Percentiles rank a stretch among this genome's conserved stretches.
phyloP scores from a whole-genome alignment of 2,329 filamentous ascomycete species.

The Pseudopithomyces chartarum region DNA sequence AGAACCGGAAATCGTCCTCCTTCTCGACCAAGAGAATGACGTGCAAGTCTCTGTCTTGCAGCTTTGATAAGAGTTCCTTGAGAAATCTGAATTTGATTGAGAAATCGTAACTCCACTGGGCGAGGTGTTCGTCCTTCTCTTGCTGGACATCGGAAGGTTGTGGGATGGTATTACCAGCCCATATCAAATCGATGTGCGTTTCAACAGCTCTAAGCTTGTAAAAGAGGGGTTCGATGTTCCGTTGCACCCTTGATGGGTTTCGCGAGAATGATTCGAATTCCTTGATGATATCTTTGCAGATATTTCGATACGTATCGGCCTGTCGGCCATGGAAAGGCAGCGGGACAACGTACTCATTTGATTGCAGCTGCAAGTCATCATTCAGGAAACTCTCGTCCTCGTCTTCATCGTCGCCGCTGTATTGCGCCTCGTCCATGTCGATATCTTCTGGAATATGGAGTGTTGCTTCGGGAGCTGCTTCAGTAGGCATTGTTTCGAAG shows the following conservation, averaged over 20 bases:
- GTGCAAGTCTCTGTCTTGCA: constrained; percentile 30
- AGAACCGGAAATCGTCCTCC: constrained; percentile 26
- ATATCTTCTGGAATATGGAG: neutral
- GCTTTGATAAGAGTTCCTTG: constrained; percentile 22
- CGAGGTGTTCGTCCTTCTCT: constrained; percentile 22
- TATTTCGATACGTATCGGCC: constrained; percentile 24
- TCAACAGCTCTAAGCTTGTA: constrained; percentile 32
- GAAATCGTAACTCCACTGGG: constrained; percentile 34
- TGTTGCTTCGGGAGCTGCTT: neutral
- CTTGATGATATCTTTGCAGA: constrained; percentile 24
- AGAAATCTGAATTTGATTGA: constrained; percentile 43
- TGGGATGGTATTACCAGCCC: constrained; percentile 23
- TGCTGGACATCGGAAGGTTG: constrained; percentile 7
- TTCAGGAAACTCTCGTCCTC: constrained; percentile 27
- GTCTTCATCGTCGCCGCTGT: constrained; percentile 27
- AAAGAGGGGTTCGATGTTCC: constrained; percentile 24
- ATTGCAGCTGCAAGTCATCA: constrained; percentile 34
- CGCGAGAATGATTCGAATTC: constrained; percentile 23
- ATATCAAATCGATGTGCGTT: constrained; percentile 39
- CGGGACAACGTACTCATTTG: constrained; percentile 40
- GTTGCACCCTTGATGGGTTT: constrained; percentile 14
- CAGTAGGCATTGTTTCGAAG: neutral
- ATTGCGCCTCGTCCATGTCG: constrained; percentile 20
- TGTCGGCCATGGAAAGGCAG: constrained; percentile 40
- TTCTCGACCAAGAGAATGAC: constrained; percentile 34